A percentile compares a stretch with the other conserved stretches of the same genome.
These are phyloP conservation scores for Gnaphalium uliginosum DNA, from an alignment of 129 eudicot species.

Conservation along the genomic window DNA sequence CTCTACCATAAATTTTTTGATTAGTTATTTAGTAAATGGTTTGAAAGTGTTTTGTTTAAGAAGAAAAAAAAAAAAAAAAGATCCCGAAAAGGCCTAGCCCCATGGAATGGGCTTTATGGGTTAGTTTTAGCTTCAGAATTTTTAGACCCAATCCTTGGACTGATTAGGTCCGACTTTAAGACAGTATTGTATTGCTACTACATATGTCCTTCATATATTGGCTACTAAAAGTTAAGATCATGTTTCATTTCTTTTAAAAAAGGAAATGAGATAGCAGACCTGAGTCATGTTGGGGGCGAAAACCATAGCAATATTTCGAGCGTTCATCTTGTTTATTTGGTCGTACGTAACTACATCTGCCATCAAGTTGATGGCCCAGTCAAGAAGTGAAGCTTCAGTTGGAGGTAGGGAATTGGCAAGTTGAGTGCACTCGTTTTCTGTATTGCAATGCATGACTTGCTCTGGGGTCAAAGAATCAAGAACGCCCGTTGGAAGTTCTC, in stretches of 20 bases:
- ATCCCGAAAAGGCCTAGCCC: not conserved
- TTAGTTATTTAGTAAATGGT: not conserved
- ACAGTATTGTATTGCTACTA: not conserved
- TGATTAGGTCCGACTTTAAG: not conserved
- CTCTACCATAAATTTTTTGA: too few species aligned
- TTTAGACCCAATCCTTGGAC: not conserved
- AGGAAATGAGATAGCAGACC: conserved; percentile 40
- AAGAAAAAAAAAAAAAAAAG: too few species aligned
- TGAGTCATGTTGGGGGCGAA: conserved; percentile 98
- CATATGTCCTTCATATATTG: not conserved
- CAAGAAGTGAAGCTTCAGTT: conserved; percentile 76
- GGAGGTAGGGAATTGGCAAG: conserved; percentile 68
- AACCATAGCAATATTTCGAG: conserved; percentile 90
- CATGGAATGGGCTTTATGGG: not conserved
- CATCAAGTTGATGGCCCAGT: conserved; percentile 93
- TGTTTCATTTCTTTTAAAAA: not conserved
- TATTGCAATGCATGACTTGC: conserved; percentile 90
- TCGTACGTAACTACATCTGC: conserved; percentile 78
- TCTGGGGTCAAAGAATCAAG: conserved; percentile 85
- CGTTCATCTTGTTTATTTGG: conserved; percentile 80
- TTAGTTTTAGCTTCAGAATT: not conserved
- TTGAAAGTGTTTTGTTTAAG: not conserved
- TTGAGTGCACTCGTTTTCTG: conserved; percentile 71
- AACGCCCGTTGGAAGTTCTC: conserved; percentile 92
- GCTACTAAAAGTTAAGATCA: not conserved